A percentile compares a stretch with the other conserved stretches of the same genome.
These are phyloP conservation scores for Vaccinium corymbosum DNA, from an alignment of 148 eudicot species.

Conservation along the genomic window DNA sequence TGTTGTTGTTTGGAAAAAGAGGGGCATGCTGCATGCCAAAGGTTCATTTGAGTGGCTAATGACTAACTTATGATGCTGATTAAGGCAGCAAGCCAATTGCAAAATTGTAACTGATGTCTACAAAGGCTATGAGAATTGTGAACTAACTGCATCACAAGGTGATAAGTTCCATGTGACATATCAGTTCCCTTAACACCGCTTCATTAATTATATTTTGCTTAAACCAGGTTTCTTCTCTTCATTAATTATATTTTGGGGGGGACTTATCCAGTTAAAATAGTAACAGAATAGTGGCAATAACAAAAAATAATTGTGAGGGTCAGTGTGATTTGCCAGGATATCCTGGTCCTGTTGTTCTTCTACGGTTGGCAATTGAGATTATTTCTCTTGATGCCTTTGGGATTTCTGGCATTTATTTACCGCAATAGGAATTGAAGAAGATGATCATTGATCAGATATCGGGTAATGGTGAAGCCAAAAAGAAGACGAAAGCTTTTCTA, in stretches of 20 bases:
- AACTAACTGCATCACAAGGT: not conserved
- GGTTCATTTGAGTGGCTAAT: not conserved
- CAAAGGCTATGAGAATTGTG: not conserved
- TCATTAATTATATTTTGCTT: not conserved
- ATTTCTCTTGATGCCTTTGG: not conserved
- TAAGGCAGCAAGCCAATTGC: not conserved
- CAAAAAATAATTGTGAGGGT: not conserved
- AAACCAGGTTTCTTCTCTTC: not conserved
- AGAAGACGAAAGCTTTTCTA: not conserved
- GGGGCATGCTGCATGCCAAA: not conserved
- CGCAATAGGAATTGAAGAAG: not conserved
- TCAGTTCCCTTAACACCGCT: not conserved
- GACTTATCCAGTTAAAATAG: not conserved
- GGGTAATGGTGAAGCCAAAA: not conserved
- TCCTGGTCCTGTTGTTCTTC: not conserved
- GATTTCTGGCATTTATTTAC: not conserved
- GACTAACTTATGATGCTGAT: not conserved
- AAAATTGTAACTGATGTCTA: not conserved
- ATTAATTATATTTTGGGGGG: not conserved
- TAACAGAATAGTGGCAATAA: not conserved
- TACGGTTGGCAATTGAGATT: not conserved
- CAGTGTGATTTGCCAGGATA: slow-evolving; percentile 1
- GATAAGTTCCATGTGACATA: not conserved
- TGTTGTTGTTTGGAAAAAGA: not conserved
- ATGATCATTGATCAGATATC: not conserved